Evolutionary conservation across 768 basidiomycete genomes (phyloP).

Genomic region (Suillus americanus): DNA sequence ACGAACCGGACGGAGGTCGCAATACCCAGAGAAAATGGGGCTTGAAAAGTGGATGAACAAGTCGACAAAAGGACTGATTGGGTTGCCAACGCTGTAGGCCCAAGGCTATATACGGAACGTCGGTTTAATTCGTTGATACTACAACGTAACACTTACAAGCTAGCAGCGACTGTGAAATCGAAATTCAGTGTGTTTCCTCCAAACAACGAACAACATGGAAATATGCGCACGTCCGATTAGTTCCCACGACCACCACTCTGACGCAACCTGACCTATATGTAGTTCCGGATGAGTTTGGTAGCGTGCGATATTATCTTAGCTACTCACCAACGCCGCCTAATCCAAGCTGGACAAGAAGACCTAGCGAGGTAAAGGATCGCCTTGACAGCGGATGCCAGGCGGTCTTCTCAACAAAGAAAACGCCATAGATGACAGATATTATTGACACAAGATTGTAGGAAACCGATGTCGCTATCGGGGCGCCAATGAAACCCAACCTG

Average conservation of each 20-base stretch:
- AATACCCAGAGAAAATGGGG: slow-evolving; percentile 77
- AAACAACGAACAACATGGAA: not conserved
- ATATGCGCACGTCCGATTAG: slow-evolving; percentile 50
- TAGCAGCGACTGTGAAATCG: slow-evolving; percentile 45
- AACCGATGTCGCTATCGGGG: slow-evolving; percentile 84
- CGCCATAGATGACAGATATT: slow-evolving; percentile 59
- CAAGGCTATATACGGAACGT: slow-evolving; percentile 50
- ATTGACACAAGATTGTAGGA: slow-evolving; percentile 81
- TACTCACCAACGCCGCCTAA: slow-evolving; percentile 71
- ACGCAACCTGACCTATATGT: slow-evolving; percentile 65
- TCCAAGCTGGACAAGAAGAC: slow-evolving; percentile 71
- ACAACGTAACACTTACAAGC: slow-evolving; percentile 37
- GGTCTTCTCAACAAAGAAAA: slow-evolving; percentile 61
- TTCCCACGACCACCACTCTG: slow-evolving; percentile 99
- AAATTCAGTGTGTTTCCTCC: slow-evolving; percentile 6
- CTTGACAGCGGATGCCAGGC: slow-evolving; percentile 83
- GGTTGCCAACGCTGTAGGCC: slow-evolving; percentile 79
- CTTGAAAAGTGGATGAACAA: slow-evolving; percentile 75
- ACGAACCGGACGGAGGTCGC: slow-evolving; percentile 81
- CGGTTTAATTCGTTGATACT: slow-evolving; percentile 11
- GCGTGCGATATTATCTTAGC: not conserved
- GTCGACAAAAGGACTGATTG: slow-evolving; percentile 85
- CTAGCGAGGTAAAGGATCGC: slow-evolving; percentile 62
- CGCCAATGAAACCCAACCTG: slow-evolving; percentile 87
- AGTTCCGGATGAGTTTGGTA: not conserved